Evolutionary conservation across 139 green algal genomes (phyloP).

Genomic region (Pleodorina starrii): DNA sequence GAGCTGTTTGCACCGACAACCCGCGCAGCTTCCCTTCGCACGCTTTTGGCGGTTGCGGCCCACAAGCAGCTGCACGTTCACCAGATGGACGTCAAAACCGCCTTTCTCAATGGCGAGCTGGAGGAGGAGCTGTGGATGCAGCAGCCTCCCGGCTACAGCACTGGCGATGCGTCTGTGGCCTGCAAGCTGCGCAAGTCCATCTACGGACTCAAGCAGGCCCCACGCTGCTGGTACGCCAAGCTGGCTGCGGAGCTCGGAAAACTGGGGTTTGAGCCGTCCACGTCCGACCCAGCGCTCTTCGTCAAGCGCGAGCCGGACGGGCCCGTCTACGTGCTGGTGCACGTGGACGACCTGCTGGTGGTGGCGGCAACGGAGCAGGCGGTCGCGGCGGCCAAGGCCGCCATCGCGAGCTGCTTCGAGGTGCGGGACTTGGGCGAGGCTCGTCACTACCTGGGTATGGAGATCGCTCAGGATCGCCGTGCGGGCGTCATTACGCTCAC

Average conservation of each 20-base stretch:
- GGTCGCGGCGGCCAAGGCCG: not conserved
- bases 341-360: conserved; percentile 51
- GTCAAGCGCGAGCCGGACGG: not conserved
- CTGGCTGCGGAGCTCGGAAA: conserved; percentile 34
- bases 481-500: not conserved
- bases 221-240: conserved; percentile 54
- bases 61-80: not conserved
- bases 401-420: not conserved
- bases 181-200: conserved; percentile 56
- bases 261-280: conserved; percentile 48
- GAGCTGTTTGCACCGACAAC: conserved; percentile 28
- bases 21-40: not conserved
- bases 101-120: conserved; percentile 60
- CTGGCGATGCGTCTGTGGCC: not conserved
- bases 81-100: conserved; percentile 43
- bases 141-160: conserved; percentile 55
- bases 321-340: conserved; percentile 27
- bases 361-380: not conserved
- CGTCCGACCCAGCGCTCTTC: conserved; percentile 51
- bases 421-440: not conserved
- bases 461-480: not conserved
- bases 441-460: not conserved
- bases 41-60: conserved; percentile 1
- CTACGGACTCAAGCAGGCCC: conserved; percentile 66
- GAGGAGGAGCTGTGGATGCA: conserved; percentile 61